Base-by-base conservation (phyloP, 2,329 filamentous ascomycete species). In the Calycina herbarum region DNA sequence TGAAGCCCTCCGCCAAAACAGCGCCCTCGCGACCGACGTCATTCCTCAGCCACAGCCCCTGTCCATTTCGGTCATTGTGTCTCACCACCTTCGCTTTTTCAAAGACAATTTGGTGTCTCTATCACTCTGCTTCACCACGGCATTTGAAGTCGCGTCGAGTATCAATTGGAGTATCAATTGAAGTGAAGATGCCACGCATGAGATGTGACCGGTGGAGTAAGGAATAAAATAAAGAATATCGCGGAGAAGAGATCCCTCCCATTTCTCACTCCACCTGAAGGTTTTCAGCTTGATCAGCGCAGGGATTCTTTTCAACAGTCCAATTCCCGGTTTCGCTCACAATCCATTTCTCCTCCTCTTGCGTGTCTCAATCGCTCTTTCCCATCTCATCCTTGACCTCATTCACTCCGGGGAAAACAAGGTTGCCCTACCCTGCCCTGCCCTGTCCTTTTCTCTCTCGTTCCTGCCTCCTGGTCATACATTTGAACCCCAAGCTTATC, bases 241-340 rank as follows among this genome's bases (percentile, higher is more conserved):
- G 17, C 20, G 45, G 45, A 51, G 45, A 24, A 24, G 45, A 51
- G 20, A 24, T 24, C n/a, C n/a, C 45, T 24, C 45, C 20, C 20
- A 11, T 8, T 11, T 24, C n/a, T 4, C n/a, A 24, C 45, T 10
- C 45, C 45, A 17, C 45, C 20, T 20, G 42, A n/a, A 1, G 42
- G 15, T 8, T 38, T 40, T 38, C 57, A 20, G 35, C 31, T 38
- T 40, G 58, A 60, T 60, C 58, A 10, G n/a, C 58, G 40, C 58
- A 60, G 58, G 58, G 58, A 60, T 48, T 24, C 20, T 31, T 48
- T 40, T 24, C 17, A 15, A 51, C n/a, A 7, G 24, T 13, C 45
- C 45, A 48, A 24, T 51, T 51, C 45, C 45, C 45, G 45, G 45
- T 51, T 51, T 51, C 42, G 35, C 35, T 38, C 17, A 2, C 42